Base-by-base conservation (phyloP, 176 grass and related monocot genomes). In the Hyparrhenia diplandra region DNA sequence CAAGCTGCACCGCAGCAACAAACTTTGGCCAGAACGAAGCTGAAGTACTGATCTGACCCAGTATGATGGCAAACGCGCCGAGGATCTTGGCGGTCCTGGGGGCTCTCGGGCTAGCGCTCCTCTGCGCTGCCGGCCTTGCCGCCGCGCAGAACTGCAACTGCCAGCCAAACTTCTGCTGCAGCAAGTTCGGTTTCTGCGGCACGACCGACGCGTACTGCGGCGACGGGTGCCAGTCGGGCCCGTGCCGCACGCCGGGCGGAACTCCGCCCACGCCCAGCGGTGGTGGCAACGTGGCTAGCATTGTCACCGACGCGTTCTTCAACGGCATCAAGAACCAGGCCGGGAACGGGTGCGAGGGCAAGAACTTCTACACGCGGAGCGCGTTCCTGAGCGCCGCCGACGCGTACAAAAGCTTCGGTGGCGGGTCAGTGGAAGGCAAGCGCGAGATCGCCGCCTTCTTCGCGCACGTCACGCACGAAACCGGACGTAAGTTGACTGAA, bases 371-470 rank as follows among this genome's bases (percentile, higher is more conserved):
- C 89, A 2, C n/a, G n/a, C 80, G 87, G 5, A 69, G 49, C 14
- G 84, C 89, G 10, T 97, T 97, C 75, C 64, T n/a, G 3, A 17
- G 3, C 10, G 82, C 71, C 12, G 36, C 49, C 29, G 12, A 40
- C 11, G 23, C 59, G 6, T 89, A 87, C 76, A 41, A 8, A 8
- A 7, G 5, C 40, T 98, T 94, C 31, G 95, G 11, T 14, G 81
- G 59, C 23, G 55, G 89, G 2, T 75, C 90, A 13, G 86, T 67
- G 64, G 70, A 89, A 3, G 73, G 83, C 37, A 94, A 90, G 82
- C 74, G 87, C 23, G 94, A 97, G 82, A 87, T 97, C 10, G 91
- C 94, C 13, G 89, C 91, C 21, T 97, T 92, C 84, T 97, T 94
- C 73, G 89, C 91, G 2, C 80, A 97, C 32, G 85, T 89, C 73